Evolutionary conservation across 176 grass and related monocot species (phyloP).

Genomic region (Triticum monococcum): DNA sequence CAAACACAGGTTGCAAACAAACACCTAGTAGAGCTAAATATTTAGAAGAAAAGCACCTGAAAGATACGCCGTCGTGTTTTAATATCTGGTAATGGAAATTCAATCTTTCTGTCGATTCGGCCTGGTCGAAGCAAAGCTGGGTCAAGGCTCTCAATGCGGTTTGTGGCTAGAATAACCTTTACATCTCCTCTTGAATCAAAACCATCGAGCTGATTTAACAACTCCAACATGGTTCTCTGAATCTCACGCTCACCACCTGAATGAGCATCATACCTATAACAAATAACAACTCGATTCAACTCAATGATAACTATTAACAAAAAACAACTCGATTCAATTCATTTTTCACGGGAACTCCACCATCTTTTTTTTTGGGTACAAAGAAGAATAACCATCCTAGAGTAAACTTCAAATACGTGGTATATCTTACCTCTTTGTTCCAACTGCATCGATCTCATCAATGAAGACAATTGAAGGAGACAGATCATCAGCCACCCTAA

Average conservation of each 20-base stretch:
- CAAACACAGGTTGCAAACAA: background rate
- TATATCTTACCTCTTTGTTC: slow-evolving; percentile 72
- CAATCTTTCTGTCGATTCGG: slow-evolving; percentile 81
- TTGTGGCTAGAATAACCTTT: slow-evolving; percentile 87
- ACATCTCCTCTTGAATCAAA: slow-evolving; percentile 89
- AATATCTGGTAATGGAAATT: slow-evolving; percentile 82
- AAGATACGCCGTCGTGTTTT: slow-evolving; percentile 81
- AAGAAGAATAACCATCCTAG: slow-evolving; percentile 16
- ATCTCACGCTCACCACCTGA: slow-evolving; percentile 84
- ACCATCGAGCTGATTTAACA: slow-evolving; percentile 85
- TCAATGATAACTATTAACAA: slow-evolving; percentile 43
- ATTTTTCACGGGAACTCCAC: background rate
- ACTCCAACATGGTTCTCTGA: slow-evolving; percentile 85
- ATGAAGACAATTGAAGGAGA: slow-evolving; percentile 90
- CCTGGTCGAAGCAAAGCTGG: slow-evolving; percentile 77
- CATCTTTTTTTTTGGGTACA: background rate
- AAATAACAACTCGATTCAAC: background rate
- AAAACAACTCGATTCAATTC: background rate
- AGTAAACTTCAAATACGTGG: background rate
- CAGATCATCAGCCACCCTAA: slow-evolving; percentile 83
- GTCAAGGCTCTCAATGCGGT: slow-evolving; percentile 81
- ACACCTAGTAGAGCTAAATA: slow-evolving; percentile 1
- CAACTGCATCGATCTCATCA: slow-evolving; percentile 90
- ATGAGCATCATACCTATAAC: slow-evolving; percentile 81
- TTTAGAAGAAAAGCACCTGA: slow-evolving; percentile 38